These are phyloP conservation scores for Arthrocladium fulminans DNA, from an alignment of 2,329 filamentous ascomycete genomes.

Conservation along the genomic window DNA sequence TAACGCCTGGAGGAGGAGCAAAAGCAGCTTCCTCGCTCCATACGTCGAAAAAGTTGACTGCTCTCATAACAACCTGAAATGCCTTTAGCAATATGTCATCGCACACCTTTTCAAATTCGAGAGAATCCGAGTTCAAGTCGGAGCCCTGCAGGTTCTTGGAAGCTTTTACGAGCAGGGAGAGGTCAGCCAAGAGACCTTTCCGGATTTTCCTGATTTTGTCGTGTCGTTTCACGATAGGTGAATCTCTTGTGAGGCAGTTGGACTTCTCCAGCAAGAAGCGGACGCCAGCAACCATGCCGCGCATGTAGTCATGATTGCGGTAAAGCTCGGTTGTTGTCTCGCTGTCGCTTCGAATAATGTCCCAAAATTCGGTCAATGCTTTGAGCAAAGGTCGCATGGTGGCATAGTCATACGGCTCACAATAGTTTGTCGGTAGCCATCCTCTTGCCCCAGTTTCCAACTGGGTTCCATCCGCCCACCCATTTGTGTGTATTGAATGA, in stretches of 20 bases:
- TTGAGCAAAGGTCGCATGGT: constrained; percentile 78
- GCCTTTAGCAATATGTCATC: constrained; percentile 91
- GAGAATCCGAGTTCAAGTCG: constrained; percentile 26
- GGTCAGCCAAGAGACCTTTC: constrained; percentile 78
- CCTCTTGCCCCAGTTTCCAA: constrained; percentile 77
- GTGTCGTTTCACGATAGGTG: constrained; percentile 62
- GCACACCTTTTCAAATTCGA: constrained; percentile 59
- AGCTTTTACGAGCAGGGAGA: constrained; percentile 80
- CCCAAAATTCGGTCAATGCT: constrained; percentile 85
- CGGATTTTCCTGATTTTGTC: constrained; percentile 69
- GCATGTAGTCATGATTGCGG: constrained; percentile 85
- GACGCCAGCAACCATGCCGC: constrained; percentile 86
- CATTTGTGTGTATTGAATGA: constrained; percentile 94
- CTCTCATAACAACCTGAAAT: constrained; percentile 87
- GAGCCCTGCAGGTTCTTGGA: constrained; percentile 67
- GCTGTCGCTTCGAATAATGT: constrained; percentile 69
- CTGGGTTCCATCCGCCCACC: constrained; percentile 94
- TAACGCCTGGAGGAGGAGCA: constrained; percentile 22
- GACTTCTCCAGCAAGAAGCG: constrained; percentile 82
- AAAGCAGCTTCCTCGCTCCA: constrained; percentile 54
- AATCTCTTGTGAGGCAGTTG: constrained; percentile 76
- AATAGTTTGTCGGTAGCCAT: constrained; percentile 98
- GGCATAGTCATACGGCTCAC: constrained; percentile 84
- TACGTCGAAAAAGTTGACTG: constrained; percentile 79
- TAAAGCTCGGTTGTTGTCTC: constrained; percentile 70